Evolutionary conservation across 1,284 basidiomycete genomes (phyloP), one percentile per base, ranked within the genome.

Genomic region (Polyporus tsugae): DNA sequence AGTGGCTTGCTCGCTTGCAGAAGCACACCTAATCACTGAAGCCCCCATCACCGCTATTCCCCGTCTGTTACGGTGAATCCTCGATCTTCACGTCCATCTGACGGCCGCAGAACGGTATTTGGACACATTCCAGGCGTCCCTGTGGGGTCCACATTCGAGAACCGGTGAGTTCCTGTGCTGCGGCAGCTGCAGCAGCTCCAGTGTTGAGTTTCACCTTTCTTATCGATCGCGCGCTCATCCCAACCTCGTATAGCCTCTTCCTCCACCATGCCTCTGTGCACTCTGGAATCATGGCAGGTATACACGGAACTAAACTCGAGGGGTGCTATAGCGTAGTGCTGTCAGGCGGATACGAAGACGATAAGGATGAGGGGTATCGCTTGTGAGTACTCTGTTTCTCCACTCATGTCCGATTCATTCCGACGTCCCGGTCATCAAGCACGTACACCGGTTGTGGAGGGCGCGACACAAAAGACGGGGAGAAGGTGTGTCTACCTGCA

Each of bases 271-370:
- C 69, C 2, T 67, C 63, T 1, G 73, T 75, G n/a, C 76, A 77
- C 57, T 61, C 71, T 0, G 65, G 68, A 2, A 71, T 72, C 6
- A 33, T 73, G 13, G 71, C 70, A 3, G 76, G 76, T 6, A 78
- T 78, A 15, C 66, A 46, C 36, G 76, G 76, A 1, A 66, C 42
- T 25, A 73, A 72, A 44, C 39, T 67, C n/a, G 59, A 73, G 0
- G 83, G 83, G 1, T 83, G 82, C 6, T 82, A 72, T 49, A 83
- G 83, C 6, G 78, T 85, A 22, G 83, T 82, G 7, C 52, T 84
- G 9, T 83, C 82, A 9, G 80, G 76, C 2, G 79, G 79, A 10
- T 85, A 85, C 62, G 79, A 81, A 52, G 84, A 85, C 67, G 79
- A 85, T 66, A 33, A 69, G 4, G 84, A 85, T 59, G 13, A 66